Percentiles rank a stretch among this genome's conserved stretches.
Evolutionary conservation across 2,329 filamentous ascomycete species (phyloP).

Genomic region (Aschersonia sp.): DNA sequence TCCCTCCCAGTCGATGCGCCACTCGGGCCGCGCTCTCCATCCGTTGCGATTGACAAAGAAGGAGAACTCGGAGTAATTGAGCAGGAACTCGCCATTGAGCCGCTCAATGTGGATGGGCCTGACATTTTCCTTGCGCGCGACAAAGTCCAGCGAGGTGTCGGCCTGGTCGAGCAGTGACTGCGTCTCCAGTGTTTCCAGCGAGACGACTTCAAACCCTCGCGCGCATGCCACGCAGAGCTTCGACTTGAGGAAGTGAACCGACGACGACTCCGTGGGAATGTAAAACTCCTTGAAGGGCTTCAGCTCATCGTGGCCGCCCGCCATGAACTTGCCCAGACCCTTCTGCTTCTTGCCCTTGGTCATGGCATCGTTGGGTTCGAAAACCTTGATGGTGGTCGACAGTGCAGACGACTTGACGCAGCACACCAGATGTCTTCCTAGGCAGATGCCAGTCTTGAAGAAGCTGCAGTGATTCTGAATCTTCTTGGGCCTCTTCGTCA

Average conservation of each 20-base stretch:
- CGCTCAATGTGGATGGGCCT: slow-evolving; percentile 95
- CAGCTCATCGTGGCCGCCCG: slow-evolving; percentile 79
- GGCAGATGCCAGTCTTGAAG: slow-evolving; percentile 92
- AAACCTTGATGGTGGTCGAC: slow-evolving; percentile 97
- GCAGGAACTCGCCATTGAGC: slow-evolving; percentile 88
- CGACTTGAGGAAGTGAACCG: slow-evolving; percentile 91
- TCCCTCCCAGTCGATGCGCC: slow-evolving; percentile 96
- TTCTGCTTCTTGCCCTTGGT: slow-evolving; percentile 91
- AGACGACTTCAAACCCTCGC: slow-evolving; percentile 92
- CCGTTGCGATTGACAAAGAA: slow-evolving; percentile 99
- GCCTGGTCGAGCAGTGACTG: slow-evolving; percentile 94
- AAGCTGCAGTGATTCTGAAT: slow-evolving; percentile 97
- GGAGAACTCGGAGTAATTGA: slow-evolving; percentile 97
- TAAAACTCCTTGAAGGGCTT: slow-evolving; percentile 99
- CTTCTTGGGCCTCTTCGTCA: slow-evolving; percentile 81
- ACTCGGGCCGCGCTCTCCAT: slow-evolving; percentile 90
- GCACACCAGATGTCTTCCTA: slow-evolving; percentile 87
- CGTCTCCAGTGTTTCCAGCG: slow-evolving; percentile 91
- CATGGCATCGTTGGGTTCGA: slow-evolving; percentile 90
- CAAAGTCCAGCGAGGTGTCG: slow-evolving; percentile 94
- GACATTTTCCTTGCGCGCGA: slow-evolving; percentile 82
- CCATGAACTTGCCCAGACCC: slow-evolving; percentile 91
- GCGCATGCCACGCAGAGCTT: slow-evolving; percentile 95
- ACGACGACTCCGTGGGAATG: slow-evolving; percentile 95
- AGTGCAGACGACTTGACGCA: slow-evolving; percentile 89